Evolutionary conservation across 2,329 filamentous ascomycete species (phyloP).

Genomic region (Scedosporium apiospermum): DNA sequence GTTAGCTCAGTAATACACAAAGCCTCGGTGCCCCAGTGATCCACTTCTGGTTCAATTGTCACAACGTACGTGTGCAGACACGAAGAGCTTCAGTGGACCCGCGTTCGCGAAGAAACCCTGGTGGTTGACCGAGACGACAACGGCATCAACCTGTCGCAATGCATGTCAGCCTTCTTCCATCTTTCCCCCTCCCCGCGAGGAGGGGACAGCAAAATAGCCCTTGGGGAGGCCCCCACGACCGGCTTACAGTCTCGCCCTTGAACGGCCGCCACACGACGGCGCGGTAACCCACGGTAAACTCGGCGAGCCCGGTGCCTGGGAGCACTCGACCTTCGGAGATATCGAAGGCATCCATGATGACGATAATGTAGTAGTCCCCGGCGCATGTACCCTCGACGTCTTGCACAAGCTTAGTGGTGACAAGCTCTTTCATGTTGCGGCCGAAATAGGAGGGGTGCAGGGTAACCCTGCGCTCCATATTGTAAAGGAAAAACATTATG

Average conservation of each 20-base stretch:
- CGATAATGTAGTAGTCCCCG: constrained; percentile 94
- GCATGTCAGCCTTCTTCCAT: constrained; percentile 14
- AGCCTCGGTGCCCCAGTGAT: not conserved
- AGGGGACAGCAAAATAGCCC: constrained; percentile 13
- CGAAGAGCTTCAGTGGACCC: constrained; percentile 69
- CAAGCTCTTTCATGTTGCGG: constrained; percentile 82
- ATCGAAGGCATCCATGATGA: constrained; percentile 93
- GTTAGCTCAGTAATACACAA: not conserved
- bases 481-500: constrained; percentile 95
- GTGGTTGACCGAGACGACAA: constrained; percentile 83
- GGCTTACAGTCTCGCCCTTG: constrained; percentile 87
- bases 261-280: constrained; percentile 97
- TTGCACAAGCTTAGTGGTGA: constrained; percentile 79
- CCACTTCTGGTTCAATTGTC: not conserved
- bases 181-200: constrained; percentile 8
- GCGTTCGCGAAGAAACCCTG: constrained; percentile 86
- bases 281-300: constrained; percentile 91
- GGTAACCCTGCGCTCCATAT: constrained; percentile 88
- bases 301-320: constrained; percentile 81
- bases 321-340: constrained; percentile 90
- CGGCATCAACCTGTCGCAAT: constrained; percentile 70
- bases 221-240: not conserved
- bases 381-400: constrained; percentile 95
- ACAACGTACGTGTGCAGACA: constrained; percentile 65
- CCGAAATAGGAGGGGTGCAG: constrained; percentile 97